Conservation (phyloP, 2,329 filamentous ascomycete species). For the Fusarium sororula region DNA sequence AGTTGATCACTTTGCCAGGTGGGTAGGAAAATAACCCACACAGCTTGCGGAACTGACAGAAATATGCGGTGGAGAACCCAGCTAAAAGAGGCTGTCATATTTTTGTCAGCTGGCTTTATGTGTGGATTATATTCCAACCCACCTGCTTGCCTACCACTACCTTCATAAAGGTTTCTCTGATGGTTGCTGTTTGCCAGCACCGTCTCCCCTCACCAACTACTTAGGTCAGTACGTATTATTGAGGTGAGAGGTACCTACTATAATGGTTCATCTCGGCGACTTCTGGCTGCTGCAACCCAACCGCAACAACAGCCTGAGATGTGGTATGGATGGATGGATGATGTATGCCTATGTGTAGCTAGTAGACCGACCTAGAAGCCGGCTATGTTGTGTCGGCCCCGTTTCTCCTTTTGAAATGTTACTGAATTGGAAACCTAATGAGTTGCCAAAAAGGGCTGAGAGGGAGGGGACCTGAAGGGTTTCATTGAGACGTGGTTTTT, state of each 20-base stretch:
- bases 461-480: slow-evolving; percentile 21
- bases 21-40: no score
- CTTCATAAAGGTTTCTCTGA: background rate
- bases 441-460: slow-evolving; percentile 25
- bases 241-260: background rate
- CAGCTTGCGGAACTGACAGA: no score
- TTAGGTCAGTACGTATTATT: background rate
- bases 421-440: slow-evolving; percentile 21
- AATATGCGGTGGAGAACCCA: no score
- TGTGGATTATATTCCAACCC: no score
- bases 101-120: no score
- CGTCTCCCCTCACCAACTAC: background rate
- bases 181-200: background rate
- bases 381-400: slow-evolving; percentile 9
- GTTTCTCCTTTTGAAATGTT: slow-evolving; percentile 25
- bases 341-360: background rate
- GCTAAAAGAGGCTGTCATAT: no score
- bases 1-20: no score
- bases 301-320: background rate
- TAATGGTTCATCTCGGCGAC: background rate
- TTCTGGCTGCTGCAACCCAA: slow-evolving; percentile 2
- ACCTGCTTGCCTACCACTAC: background rate
- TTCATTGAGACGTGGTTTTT: slow-evolving; percentile 30
- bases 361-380: background rate
- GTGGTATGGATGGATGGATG: background rate